Base-by-base conservation (phyloP, 441 rosid genomes). In the Macaranga tanarius region DNA sequence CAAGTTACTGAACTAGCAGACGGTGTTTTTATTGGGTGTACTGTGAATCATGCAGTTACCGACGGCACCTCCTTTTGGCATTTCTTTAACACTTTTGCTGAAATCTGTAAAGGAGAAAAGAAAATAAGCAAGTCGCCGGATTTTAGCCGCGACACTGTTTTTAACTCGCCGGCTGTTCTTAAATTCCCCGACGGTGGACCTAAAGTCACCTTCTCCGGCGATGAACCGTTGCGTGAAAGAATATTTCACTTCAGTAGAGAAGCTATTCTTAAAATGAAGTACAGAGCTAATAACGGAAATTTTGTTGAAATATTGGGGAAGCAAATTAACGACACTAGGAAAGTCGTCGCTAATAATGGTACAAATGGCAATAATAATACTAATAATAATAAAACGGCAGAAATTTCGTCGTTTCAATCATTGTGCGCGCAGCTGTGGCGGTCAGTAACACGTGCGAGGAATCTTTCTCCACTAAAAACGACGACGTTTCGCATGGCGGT, bases 1-100 rank as follows among this genome's bases (percentile, higher is more conserved):
- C 97, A 95, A 79, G 88, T 91, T 4, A 95, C 97, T 2, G 94
- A 90, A 83, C 82, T 95, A 0, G 75, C 76, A 1, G 97, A 92
- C 70, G 97, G 89, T 16, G 81, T 91, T 13, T 95, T 95, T 85
- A 56, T 95, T 47, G 97, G 97, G 15, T 87, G 92, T 67, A 80
- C 90, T 12, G 87, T 88, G 15, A 92, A 95, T 76, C 99, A 95
- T 52, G 85, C 97, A 25, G 95, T 95, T 67, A 80, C 94, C 0
- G 97, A 95, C 34, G 99, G 99, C 15, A 91, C 94, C 9, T 95
- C 99, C 26, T 91, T 95, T 61, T 95, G 99, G 99, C 97, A 95
- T 74, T 92, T 95, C 77, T 89, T 95, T 70, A 95, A 95, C 62
- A 80, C 96, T 1, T 86, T 92, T 66, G 99, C 99, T n/a, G 96